Evolutionary conservation across 352 stramenopile species (phyloP).

Genomic region (Aphanomyces astaci): DNA sequence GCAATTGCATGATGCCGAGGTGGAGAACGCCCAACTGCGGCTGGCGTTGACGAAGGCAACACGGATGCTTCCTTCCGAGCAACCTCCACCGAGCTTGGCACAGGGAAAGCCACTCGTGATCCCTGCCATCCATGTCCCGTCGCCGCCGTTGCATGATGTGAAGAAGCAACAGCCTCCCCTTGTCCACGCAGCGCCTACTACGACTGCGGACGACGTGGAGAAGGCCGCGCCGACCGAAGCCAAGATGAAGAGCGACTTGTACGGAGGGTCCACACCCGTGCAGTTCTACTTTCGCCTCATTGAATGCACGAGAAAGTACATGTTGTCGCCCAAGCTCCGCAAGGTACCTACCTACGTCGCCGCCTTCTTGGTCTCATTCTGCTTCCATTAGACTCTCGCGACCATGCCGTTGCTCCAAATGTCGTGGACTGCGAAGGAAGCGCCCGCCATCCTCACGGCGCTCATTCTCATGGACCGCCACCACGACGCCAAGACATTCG

Average conservation of each 20-base stretch:
- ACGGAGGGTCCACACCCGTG: not conserved
- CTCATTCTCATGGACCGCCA: conserved; percentile 11
- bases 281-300: conserved; percentile 19
- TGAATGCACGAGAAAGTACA: not conserved
- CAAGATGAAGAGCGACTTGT: not conserved
- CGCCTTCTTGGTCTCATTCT: not conserved
- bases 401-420: not conserved
- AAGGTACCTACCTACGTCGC: not conserved
- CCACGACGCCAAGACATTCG: conserved; percentile 5
- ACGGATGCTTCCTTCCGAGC: not conserved
- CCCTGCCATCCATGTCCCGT: not conserved
- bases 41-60: not conserved
- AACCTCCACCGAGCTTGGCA: not conserved
- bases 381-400: conserved; percentile 1
- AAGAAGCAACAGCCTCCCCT: too few species aligned
- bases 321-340: conserved; percentile 7
- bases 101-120: not conserved
- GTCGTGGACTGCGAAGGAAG: conserved; percentile 6
- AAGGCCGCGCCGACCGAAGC: not conserved
- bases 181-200: not conserved
- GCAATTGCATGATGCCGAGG: conserved; percentile 1
- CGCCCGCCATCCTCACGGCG: conserved; percentile 8
- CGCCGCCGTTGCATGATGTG: not conserved
- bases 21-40: conserved; percentile 4
- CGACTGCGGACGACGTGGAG: not conserved